Evolutionary conservation across 2,329 filamentous ascomycete genomes (phyloP).

Genomic region (Aureobasidium sp.): DNA sequence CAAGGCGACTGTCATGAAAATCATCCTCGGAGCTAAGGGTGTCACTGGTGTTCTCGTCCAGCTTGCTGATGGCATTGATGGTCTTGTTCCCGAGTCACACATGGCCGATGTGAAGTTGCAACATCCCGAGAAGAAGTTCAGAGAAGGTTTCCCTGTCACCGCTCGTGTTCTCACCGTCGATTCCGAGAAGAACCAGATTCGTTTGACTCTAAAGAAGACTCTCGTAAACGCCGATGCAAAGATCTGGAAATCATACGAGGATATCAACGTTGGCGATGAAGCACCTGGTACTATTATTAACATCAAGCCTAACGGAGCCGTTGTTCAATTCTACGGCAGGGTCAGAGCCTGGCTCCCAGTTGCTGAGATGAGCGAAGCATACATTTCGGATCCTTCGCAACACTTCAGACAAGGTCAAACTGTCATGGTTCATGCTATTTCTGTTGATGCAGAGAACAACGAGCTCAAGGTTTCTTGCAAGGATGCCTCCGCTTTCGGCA

Average conservation of each 20-base stretch:
- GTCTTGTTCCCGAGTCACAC: slow-evolving; percentile 82
- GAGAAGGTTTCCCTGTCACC: slow-evolving; percentile 76
- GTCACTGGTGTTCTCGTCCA: slow-evolving; percentile 75
- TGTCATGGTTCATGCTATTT: slow-evolving; percentile 80
- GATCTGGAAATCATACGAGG: slow-evolving; percentile 71
- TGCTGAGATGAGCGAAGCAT: slow-evolving; percentile 96
- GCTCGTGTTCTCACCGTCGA: slow-evolving; percentile 79
- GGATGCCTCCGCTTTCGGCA: slow-evolving; percentile 71
- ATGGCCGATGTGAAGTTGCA: slow-evolving; percentile 81
- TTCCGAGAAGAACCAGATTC: slow-evolving; percentile 66
- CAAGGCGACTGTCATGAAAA: slow-evolving; percentile 75
- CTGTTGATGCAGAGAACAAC: slow-evolving; percentile 62
- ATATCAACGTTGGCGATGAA: slow-evolving; percentile 66
- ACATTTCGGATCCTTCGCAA: slow-evolving; percentile 78
- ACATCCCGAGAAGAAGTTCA: slow-evolving; percentile 94
- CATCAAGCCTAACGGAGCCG: slow-evolving; percentile 68
- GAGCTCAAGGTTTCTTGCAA: slow-evolving; percentile 89
- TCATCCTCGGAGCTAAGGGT: slow-evolving; percentile 71
- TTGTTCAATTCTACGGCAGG: slow-evolving; percentile 84
- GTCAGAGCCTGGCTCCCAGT: slow-evolving; percentile 84
- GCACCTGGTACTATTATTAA: slow-evolving; percentile 83
- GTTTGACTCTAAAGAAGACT: slow-evolving; percentile 89
- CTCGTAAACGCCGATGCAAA: slow-evolving; percentile 80
- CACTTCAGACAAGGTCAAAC: slow-evolving; percentile 90
- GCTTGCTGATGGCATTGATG: slow-evolving; percentile 77